These are phyloP conservation scores for Sophora flavescens DNA, from an alignment of 306 rosid species.

Conservation along the genomic window DNA sequence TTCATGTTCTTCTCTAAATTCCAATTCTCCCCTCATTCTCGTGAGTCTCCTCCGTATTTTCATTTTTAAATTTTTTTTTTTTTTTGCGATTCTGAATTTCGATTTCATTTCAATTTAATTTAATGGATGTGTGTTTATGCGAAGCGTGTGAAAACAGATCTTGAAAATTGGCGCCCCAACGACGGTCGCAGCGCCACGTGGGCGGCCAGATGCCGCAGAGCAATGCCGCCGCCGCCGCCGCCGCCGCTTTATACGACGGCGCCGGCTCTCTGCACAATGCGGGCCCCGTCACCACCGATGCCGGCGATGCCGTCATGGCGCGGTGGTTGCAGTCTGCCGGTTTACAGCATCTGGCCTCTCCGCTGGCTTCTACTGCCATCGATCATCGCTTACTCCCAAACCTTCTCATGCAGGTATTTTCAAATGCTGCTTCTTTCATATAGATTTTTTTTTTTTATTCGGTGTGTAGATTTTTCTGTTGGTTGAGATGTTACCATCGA, in stretches of 20 bases:
- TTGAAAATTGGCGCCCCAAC: conserved; percentile 99
- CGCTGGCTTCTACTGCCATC: conserved; percentile 78
- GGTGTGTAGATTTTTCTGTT: background rate
- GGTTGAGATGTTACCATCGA: background rate
- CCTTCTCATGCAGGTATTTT: conserved; percentile 87
- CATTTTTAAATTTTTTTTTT: background rate
- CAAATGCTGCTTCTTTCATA: background rate
- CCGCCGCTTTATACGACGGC: conserved; percentile 74
- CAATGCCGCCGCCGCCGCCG: conserved; percentile 93
- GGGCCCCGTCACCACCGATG: conserved; percentile 66
- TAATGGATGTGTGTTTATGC: conserved; percentile 24
- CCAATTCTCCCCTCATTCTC: conserved; percentile 50
- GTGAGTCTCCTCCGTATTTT: conserved; percentile 57
- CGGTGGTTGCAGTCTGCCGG: conserved; percentile 99
- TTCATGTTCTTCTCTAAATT: conserved; percentile 72
- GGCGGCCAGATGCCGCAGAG: conserved; percentile 99
- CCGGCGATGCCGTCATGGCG: conserved; percentile 99
- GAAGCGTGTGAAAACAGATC: conserved; percentile 76
- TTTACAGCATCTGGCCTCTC: conserved; percentile 99
- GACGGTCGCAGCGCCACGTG: conserved; percentile 99
- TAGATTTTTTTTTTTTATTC: too few relatives aligned
- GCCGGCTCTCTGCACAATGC: conserved; percentile 73
- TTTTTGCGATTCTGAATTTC: background rate
- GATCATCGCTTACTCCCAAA: conserved; percentile 92
- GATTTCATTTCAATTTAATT: background rate